Conservation (phyloP, 345 rosid genomes). For the Sonneratia alba region DNA sequence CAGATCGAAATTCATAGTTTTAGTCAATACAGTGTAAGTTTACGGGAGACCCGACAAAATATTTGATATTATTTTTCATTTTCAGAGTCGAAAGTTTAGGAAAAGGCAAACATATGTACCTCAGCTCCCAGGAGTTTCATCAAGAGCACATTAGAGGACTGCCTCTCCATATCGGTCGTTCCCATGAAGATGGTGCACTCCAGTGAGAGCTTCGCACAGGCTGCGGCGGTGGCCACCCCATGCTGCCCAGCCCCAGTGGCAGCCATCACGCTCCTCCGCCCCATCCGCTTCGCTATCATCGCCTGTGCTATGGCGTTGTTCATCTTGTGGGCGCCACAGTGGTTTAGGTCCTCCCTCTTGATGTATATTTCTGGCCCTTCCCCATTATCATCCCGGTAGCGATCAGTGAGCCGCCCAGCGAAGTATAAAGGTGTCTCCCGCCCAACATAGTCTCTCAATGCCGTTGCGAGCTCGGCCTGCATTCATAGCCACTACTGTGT, state of each 20-base stretch:
- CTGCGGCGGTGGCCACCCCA: constrained; percentile 85
- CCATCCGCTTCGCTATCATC: constrained; percentile 74
- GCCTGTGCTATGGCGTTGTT: constrained; percentile 87
- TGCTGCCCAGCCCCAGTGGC: constrained; percentile 93
- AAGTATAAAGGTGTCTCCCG: constrained; percentile 76
- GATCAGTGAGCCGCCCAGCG: constrained; percentile 51
- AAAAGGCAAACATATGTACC: constrained; percentile 31
- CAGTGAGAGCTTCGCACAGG: constrained; percentile 59
- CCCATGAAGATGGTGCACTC: constrained; percentile 73
- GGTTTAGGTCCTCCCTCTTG: constrained; percentile 82
- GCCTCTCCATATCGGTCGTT: constrained; percentile 48
- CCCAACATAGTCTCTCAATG: constrained; percentile 70
- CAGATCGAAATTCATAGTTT: not conserved
- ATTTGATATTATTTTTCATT: too few species aligned
- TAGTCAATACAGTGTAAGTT: not conserved
- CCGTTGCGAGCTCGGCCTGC: constrained; percentile 52
- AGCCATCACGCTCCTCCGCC: constrained; percentile 36
- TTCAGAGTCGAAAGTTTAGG: too few species aligned
- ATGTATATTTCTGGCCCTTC: constrained; percentile 68
- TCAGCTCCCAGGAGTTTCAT: constrained; percentile 62
- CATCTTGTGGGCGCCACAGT: constrained; percentile 68
- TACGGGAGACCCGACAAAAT: not conserved
- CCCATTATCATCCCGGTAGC: constrained; percentile 48
- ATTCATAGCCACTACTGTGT: not conserved
- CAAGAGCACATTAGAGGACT: constrained; percentile 42